Percentiles rank a stretch among this genome's conserved stretches.
Conservation (phyloP, 2,329 filamentous ascomycete genomes). For the Hypoxylon sp. region DNA sequence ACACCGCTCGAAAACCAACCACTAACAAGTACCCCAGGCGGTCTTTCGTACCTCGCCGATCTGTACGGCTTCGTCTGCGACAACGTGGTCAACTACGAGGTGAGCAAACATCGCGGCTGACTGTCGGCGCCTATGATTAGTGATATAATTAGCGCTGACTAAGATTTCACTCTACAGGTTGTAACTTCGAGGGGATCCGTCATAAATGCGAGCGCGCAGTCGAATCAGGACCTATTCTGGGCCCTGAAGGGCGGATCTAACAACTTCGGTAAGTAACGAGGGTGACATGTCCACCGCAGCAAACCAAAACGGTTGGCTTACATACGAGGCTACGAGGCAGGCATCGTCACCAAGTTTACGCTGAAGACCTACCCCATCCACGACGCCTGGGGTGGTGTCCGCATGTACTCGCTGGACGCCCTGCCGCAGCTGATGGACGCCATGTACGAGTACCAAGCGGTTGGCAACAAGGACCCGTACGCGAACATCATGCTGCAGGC, state of each 20-base stretch:
- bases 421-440: constrained; percentile 45
- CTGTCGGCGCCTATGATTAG: constrained; percentile 4
- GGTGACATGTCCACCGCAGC: neutral
- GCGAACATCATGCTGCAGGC: constrained; percentile 50
- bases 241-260: constrained; percentile 47
- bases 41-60: constrained; percentile 44
- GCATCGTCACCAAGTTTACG: constrained; percentile 47
- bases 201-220: constrained; percentile 43
- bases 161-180: constrained; percentile 38
- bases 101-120: constrained; percentile 18
- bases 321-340: constrained; percentile 38
- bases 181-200: constrained; percentile 50
- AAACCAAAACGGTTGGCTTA: constrained; percentile 24
- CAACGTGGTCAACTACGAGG: constrained; percentile 46
- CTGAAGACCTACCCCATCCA: constrained; percentile 45
- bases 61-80: constrained; percentile 45
- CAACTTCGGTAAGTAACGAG: constrained; percentile 45
- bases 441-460: constrained; percentile 45
- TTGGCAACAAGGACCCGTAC: constrained; percentile 47
- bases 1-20: neutral
- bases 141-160: constrained; percentile 25
- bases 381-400: constrained; percentile 46
- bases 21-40: constrained; percentile 33
- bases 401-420: constrained; percentile 45
- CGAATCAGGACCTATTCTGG: constrained; percentile 45